These are phyloP conservation scores for Crithidia fasciculata DNA, from an alignment of 208 protist species.

Conservation along the genomic window DNA sequence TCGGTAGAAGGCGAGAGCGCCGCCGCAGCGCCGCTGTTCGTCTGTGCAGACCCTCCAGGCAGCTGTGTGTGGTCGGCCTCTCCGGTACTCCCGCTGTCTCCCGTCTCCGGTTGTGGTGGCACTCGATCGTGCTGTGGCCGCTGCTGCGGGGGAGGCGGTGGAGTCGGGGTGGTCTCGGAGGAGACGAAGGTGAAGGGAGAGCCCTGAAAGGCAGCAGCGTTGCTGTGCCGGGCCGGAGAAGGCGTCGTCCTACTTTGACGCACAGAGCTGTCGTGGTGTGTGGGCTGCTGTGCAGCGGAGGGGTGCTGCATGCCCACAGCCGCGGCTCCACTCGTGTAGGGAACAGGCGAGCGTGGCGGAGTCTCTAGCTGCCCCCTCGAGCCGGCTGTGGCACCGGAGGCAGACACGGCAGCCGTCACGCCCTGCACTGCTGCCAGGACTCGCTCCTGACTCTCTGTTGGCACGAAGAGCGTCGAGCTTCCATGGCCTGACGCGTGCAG, in stretches of 20 bases:
- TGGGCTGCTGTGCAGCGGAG: background rate
- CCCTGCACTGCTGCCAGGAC: conserved; percentile 14
- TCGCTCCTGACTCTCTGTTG: conserved; percentile 10
- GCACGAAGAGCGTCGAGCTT: background rate
- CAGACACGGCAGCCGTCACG: conserved; percentile 1
- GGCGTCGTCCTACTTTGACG: too few species aligned
- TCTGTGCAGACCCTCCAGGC: background rate
- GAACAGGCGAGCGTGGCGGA: conserved; percentile 1
- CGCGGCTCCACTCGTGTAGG: background rate
- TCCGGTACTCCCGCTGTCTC: background rate
- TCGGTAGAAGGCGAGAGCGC: background rate
- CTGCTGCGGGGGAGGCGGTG: background rate
- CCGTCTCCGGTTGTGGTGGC: background rate
- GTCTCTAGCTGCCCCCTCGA: background rate
- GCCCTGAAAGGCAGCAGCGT: background rate
- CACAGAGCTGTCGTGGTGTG: too few species aligned
- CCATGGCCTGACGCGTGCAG: conserved; percentile 1
- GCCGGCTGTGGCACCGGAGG: background rate
- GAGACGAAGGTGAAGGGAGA: conserved; percentile 8
- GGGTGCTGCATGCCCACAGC: background rate
- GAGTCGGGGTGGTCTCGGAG: conserved; percentile 3
- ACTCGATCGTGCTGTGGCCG: background rate
- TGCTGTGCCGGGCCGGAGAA: too few species aligned
- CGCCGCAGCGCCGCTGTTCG: too few species aligned
- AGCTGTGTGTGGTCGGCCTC: conserved; percentile 16